These are phyloP conservation scores for Arthonia radiata DNA, from an alignment of 495 filamentous ascomycete genomes.

Conservation along the genomic window DNA sequence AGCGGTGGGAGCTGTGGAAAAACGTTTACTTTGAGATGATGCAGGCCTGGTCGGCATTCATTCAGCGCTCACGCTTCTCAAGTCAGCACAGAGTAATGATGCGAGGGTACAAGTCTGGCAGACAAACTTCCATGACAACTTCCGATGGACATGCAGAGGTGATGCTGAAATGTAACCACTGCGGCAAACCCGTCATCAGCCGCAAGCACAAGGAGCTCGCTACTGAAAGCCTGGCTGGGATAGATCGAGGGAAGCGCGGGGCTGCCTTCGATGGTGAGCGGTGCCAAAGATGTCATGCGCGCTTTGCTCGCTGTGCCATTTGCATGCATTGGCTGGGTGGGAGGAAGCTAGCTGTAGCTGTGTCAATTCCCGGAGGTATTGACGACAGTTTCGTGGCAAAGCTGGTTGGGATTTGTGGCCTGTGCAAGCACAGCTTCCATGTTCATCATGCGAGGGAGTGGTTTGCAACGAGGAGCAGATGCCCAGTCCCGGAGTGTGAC, in stretches of 20 bases:
- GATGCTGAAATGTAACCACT: conserved; percentile 63
- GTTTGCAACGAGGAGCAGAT: conserved; percentile 60
- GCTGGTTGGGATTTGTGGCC: conserved; percentile 24
- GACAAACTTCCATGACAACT: conserved; percentile 6
- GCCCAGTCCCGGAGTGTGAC: conserved; percentile 70
- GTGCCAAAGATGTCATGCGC: conserved; percentile 38
- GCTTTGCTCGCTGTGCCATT: conserved; percentile 68
- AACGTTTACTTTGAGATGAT: conserved; percentile 60
- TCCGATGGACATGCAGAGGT: conserved; percentile 17
- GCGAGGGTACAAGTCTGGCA: conserved; percentile 8
- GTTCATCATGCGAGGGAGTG: conserved; percentile 69
- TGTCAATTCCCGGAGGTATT: conserved; percentile 25
- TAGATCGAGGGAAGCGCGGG: neutral
- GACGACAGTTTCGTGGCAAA: conserved; percentile 6
- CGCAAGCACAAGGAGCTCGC: conserved; percentile 7
- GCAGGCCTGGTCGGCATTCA: conserved; percentile 43
- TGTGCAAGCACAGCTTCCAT: conserved; percentile 82
- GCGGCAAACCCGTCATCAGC: conserved; percentile 27
- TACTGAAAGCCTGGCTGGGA: conserved; percentile 1
- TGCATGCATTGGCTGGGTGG: conserved; percentile 70
- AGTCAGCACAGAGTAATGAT: conserved; percentile 12
- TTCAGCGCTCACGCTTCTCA: conserved; percentile 33
- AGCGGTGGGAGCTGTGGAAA: conserved; percentile 55
- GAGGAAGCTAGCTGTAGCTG: conserved; percentile 38
- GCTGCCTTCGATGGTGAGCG: neutral